phyloP scores from a whole-genome alignment of 2,329 filamentous ascomycete species.

The Trichoderma gracile region DNA sequence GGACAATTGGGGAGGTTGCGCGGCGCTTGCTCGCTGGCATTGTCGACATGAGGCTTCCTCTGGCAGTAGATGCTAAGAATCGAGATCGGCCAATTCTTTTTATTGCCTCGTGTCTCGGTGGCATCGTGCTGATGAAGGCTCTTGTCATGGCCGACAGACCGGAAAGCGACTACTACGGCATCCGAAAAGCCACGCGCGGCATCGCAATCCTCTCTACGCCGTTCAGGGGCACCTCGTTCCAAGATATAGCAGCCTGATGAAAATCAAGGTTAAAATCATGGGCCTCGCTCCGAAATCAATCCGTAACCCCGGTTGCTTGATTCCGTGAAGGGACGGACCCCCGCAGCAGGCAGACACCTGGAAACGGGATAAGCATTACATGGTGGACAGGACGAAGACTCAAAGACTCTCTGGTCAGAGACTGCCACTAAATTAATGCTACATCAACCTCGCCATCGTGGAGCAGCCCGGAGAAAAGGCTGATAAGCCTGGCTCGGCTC shows the following conservation, averaged over 20 bases:
- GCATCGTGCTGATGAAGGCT: conserved; percentile 36
- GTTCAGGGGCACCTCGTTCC: conserved; percentile 35
- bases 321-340: conserved; percentile 20
- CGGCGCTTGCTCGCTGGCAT: conserved; percentile 33
- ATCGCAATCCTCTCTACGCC: conserved; percentile 37
- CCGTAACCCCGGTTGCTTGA: conserved; percentile 27
- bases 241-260: conserved; percentile 31
- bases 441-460: conserved; percentile 45
- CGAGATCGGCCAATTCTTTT: conserved; percentile 35
- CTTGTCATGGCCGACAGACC: conserved; percentile 28
- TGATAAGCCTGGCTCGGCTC: too few relatives aligned
- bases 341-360: background rate
- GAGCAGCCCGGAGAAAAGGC: conserved; percentile 27
- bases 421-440: conserved; percentile 41
- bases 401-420: conserved; percentile 39
- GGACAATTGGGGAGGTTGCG: conserved; percentile 30
- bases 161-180: conserved; percentile 25
- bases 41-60: conserved; percentile 18
- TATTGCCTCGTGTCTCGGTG: conserved; percentile 40
- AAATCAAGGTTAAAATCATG: background rate
- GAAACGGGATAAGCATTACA: conserved; percentile 34
- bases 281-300: conserved; percentile 24
- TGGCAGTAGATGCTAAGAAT: background rate
- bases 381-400: conserved; percentile 34
- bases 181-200: conserved; percentile 30